Evolutionary conservation across 768 basidiomycete genomes (phyloP), one percentile per base, ranked within the genome.

Genomic region (Suillus subalutaceus): DNA sequence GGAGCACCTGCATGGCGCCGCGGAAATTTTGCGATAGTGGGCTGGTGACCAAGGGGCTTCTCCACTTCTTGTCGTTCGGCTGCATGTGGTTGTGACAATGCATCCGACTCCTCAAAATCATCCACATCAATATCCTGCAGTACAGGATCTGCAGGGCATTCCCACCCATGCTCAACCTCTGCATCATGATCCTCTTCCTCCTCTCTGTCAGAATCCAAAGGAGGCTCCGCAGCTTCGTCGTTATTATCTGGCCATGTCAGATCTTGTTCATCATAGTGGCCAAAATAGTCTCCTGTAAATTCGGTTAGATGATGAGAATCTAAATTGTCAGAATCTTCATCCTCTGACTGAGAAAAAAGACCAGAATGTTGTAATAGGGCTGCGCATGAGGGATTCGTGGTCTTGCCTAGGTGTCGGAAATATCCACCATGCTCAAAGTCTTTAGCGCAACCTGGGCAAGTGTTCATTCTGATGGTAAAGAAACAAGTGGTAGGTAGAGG

Each of bases 381-480:
- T 9, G 37, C n/a, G 37, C 63, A 64, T n/a, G 46, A 23, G 3
- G 63, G 63, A 55, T 64, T 64, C 12, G 6, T 35, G 26, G 63
- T 56, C 41, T 64, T 32, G 20, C 1, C 13, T 12, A 64, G 63
- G 50, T 64, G 63, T 16, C 40, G 63, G 1, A 18, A 37, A 16
- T 55, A 53, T 64, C 63, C 52, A 40, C 37, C 20, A 18, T 53
- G 46, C n/a, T 48, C 9, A 7, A 64, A 64, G 12, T 20, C 35
- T 23, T 38, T 48, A 15, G 35, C 12, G 37, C 63, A 64, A 20
- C 63, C 63, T 37, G 30, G 26, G 52, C 63, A 64, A 38, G 30
- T 53, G 52, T 16, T 55, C 46, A 53, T 38, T 48, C 26, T 26
- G 26, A 26, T 26, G 26, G 26, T 26, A 26, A 26, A 26, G 26